phyloP scores from a whole-genome alignment of 2,329 filamentous ascomycete genomes.

The Tolypocladium tropicale region DNA sequence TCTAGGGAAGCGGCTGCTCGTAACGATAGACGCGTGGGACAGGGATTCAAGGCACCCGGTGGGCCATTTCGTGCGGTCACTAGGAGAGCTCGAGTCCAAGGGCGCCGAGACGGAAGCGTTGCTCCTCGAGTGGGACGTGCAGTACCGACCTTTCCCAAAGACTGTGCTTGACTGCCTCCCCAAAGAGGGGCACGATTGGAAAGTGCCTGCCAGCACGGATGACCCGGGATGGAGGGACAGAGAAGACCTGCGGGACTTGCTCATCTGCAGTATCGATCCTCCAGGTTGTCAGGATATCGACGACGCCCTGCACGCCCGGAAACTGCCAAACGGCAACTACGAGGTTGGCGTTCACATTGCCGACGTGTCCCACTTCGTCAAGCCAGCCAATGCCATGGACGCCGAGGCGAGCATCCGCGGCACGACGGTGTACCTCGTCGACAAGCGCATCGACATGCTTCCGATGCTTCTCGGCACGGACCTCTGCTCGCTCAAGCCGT shows the following conservation, averaged over 20 bases:
- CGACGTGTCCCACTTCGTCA: conserved; percentile 98
- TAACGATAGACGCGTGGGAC: conserved; percentile 94
- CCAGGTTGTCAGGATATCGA: conserved; percentile 96
- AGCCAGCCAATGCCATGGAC: conserved; percentile 95
- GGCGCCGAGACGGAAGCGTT: conserved; percentile 95
- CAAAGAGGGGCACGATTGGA: conserved; percentile 86
- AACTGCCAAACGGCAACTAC: conserved; percentile 82
- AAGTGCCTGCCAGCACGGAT: conserved; percentile 66
- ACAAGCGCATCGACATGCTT: conserved; percentile 99
- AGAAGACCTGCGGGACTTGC: conserved; percentile 70
- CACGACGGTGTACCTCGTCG: conserved; percentile 93
- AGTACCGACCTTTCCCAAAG: conserved; percentile 95
- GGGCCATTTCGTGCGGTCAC: conserved; percentile 85
- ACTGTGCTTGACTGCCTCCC: conserved; percentile 90
- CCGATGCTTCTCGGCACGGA: conserved; percentile 94
- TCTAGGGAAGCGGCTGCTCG: conserved; percentile 80
- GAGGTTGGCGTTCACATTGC: conserved; percentile 98
- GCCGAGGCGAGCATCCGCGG: conserved; percentile 86
- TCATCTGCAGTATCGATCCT: conserved; percentile 96
- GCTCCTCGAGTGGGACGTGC: conserved; percentile 90
- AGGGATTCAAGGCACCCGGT: conserved; percentile 84
- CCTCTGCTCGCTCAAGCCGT: conserved; percentile 90
- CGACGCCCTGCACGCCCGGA: conserved; percentile 82
- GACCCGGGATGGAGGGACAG: conserved; percentile 82
- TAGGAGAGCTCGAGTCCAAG: conserved; percentile 92